Conservation (phyloP, 257 asterid species). For the Fraxinus cuspidata region DNA sequence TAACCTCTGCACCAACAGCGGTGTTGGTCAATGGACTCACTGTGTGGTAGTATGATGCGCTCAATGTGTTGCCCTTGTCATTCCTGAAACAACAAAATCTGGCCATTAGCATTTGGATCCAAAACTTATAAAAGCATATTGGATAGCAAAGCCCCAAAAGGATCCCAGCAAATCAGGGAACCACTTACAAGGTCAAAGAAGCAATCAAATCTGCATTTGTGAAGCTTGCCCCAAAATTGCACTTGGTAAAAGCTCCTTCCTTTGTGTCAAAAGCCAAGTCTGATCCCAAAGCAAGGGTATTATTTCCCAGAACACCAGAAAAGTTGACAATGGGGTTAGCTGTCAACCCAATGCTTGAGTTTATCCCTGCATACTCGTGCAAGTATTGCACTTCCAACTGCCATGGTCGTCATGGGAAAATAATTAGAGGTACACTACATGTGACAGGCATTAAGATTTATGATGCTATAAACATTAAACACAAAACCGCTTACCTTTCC, state of each 20-base stretch:
- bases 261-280: conserved; percentile 52
- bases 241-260: conserved; percentile 43
- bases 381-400: conserved; percentile 56
- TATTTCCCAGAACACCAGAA: conserved; percentile 46
- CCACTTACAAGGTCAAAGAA: conserved; percentile 47
- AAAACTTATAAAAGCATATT: not conserved
- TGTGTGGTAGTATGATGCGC: conserved; percentile 54
- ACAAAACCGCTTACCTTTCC: conserved; percentile 38
- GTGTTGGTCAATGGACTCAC: conserved; percentile 49
- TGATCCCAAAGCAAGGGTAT: conserved; percentile 43
- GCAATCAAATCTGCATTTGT: conserved; percentile 51
- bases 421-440: not conserved
- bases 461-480: not conserved
- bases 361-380: conserved; percentile 47
- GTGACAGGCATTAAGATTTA: not conserved
- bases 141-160: not conserved
- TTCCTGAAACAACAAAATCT: conserved; percentile 30
- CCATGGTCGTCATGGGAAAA: not conserved
- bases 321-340: conserved; percentile 53
- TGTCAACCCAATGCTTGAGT: conserved; percentile 52
- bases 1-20: conserved; percentile 55
- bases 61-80: conserved; percentile 47
- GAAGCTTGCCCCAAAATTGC: conserved; percentile 46
- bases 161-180: not conserved
- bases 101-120: not conserved